A percentile compares a stretch with the other conserved stretches of the same genome.
phyloP scores from a whole-genome alignment of 305 asterid genomes.

The Fraxinus ornus region DNA sequence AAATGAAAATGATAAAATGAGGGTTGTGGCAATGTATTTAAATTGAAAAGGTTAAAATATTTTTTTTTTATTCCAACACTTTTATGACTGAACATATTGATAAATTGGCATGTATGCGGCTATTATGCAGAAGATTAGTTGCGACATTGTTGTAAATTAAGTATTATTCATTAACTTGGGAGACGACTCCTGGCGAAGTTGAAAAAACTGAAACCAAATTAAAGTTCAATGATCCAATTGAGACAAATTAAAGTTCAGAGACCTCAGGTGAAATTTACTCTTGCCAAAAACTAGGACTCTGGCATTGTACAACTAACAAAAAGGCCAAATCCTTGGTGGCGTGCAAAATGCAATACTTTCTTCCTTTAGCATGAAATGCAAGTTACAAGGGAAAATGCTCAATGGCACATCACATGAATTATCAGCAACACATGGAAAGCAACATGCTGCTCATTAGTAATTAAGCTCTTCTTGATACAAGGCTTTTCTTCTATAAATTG shows the following conservation, averaged over 20 bases:
- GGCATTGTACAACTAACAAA: neutral
- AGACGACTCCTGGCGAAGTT: neutral
- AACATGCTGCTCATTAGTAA: neutral
- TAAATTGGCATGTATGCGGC: neutral
- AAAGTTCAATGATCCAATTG: no score
- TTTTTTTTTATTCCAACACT: neutral
- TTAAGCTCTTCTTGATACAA: neutral
- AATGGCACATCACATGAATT: conserved; percentile 23
- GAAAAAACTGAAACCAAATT: no score
- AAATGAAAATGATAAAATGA: no score
- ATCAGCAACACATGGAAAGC: conserved; percentile 5
- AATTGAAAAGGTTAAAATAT: neutral
- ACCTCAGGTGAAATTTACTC: neutral
- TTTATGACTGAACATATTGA: neutral
- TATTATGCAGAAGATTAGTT: neutral
- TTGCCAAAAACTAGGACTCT: neutral
- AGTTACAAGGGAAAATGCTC: conserved; percentile 11
- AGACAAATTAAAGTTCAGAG: neutral
- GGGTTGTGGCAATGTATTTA: neutral
- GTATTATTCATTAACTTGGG: neutral
- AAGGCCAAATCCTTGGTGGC: conserved; percentile 10
- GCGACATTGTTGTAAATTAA: neutral
- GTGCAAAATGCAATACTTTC: conserved; percentile 18
- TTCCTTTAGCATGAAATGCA: conserved; percentile 17
- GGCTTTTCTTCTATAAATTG: neutral